Percentiles rank a stretch among this genome's conserved stretches.
These are phyloP conservation scores for Raphanus raphanistrum DNA, from an alignment of 345 rosid genomes.

Conservation along the genomic window DNA sequence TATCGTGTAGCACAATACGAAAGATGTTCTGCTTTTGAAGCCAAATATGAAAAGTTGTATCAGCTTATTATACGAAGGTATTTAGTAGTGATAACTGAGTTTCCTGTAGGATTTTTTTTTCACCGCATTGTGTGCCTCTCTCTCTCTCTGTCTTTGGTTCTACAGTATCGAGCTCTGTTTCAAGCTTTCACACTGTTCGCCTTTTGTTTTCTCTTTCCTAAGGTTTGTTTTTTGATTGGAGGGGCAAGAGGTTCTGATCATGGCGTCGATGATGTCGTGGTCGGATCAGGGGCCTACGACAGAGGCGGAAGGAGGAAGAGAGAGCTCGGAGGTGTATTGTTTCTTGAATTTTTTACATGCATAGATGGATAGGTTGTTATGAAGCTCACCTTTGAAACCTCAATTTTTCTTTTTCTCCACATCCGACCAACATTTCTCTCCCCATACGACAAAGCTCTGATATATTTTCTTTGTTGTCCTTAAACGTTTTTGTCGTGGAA, in stretches of 20 bases:
- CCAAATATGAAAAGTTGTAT: too few species aligned
- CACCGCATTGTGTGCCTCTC: too few species aligned
- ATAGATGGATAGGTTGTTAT: slow-evolving; percentile 97
- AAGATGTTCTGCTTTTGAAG: too few species aligned
- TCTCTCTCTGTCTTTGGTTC: too few species aligned
- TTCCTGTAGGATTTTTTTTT: too few species aligned
- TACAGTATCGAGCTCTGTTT: too few species aligned
- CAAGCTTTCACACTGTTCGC: slow-evolving; percentile 17
- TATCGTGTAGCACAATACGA: too few species aligned
- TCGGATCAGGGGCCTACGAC: slow-evolving; percentile 78
- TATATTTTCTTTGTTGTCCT: slow-evolving; percentile 19
- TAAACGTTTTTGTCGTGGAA: slow-evolving; percentile 38
- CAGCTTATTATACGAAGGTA: too few species aligned
- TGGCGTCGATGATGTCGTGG: slow-evolving; percentile 82
- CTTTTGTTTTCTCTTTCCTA: slow-evolving; percentile 34
- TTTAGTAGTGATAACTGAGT: too few species aligned
- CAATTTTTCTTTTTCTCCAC: slow-evolving; percentile 36
- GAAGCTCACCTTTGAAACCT: slow-evolving; percentile 99
- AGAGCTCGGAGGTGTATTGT: slow-evolving; percentile 17
- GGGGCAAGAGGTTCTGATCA: slow-evolving; percentile 22
- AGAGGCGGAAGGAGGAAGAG: slow-evolving; percentile 47
- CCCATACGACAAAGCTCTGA: slow-evolving; percentile 37
- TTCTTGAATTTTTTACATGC: slow-evolving; percentile 44
- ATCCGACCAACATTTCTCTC: too few species aligned
- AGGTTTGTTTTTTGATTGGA: slow-evolving; percentile 27